phyloP scores from a whole-genome alignment of 768 basidiomycete genomes.

The Russula brevipes region DNA sequence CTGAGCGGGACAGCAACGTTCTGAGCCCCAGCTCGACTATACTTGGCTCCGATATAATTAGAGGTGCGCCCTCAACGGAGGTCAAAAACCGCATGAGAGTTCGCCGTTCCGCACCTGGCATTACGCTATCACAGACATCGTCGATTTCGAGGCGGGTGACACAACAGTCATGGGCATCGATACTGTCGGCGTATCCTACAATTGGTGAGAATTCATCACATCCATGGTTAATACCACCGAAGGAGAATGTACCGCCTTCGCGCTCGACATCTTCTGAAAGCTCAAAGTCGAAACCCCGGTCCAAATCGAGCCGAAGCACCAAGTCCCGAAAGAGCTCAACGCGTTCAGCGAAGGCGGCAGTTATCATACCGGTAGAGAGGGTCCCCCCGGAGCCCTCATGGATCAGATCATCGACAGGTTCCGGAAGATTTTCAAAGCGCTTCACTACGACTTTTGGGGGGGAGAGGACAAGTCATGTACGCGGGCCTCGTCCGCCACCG shows the following conservation, averaged over 20 bases:
- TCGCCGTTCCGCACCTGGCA: background rate
- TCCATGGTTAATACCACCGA: background rate
- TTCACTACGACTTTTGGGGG: background rate
- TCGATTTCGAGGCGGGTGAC: background rate
- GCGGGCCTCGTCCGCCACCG: constrained; percentile 18
- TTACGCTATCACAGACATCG: background rate
- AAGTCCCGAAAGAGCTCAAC: constrained; percentile 10
- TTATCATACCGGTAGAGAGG: background rate
- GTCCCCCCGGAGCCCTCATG: background rate
- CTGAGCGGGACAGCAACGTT: background rate
- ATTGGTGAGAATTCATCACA: background rate
- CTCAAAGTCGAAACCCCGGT: background rate
- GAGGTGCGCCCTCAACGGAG: background rate
- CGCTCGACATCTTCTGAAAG: background rate
- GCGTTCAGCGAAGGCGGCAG: constrained; percentile 2
- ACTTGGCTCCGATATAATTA: constrained; percentile 33
- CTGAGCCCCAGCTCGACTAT: constrained; percentile 20
- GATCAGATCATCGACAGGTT: background rate
- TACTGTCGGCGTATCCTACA: background rate
- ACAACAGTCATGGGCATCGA: constrained; percentile 11
- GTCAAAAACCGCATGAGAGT: constrained; percentile 16
- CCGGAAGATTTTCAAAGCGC: background rate
- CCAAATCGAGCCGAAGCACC: constrained; percentile 12
- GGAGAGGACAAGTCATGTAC: background rate
- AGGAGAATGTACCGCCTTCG: background rate